Percentiles rank a stretch among this genome's conserved stretches.
These are phyloP conservation scores for Neurospora sp. DNA, from an alignment of 495 filamentous ascomycete genomes.

Conservation along the genomic window DNA sequence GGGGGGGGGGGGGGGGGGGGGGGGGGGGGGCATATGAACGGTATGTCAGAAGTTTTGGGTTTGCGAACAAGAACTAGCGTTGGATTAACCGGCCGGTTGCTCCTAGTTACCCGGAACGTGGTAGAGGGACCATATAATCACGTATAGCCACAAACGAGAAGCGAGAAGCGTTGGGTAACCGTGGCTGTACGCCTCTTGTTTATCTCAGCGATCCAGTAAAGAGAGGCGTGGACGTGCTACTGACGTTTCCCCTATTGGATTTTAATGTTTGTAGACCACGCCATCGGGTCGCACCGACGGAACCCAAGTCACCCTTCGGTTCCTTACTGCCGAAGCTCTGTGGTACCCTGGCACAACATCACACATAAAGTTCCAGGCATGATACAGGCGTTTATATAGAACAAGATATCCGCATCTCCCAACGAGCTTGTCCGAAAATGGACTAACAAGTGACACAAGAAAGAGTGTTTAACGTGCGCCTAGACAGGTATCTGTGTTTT, in stretches of 20 bases:
- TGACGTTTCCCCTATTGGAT: neutral
- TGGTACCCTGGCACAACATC: neutral
- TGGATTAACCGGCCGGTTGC: neutral
- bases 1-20: no score
- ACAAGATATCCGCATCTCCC: neutral
- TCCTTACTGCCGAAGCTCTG: neutral
- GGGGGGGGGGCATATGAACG: no score
- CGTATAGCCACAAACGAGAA: neutral
- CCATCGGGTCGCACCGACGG: neutral
- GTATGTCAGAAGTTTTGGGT: neutral
- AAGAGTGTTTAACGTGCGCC: neutral
- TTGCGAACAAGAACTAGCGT: neutral
- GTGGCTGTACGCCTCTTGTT: neutral
- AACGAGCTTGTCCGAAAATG: neutral
- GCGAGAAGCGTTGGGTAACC: neutral
- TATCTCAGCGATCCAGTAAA: neutral
- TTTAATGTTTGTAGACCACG: neutral
- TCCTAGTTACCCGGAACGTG: neutral
- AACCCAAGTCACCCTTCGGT: neutral
- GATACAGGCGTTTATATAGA: neutral
- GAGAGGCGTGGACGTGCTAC: neutral
- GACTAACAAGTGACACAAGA: neutral
- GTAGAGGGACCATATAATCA: neutral
- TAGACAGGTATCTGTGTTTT: neutral
- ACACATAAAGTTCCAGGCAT: neutral